A percentile compares a stretch with the other conserved stretches of the same genome.
These are phyloP conservation scores for Neolentinus lepideus DNA, from an alignment of 1,284 basidiomycete species.

Conservation along the genomic window DNA sequence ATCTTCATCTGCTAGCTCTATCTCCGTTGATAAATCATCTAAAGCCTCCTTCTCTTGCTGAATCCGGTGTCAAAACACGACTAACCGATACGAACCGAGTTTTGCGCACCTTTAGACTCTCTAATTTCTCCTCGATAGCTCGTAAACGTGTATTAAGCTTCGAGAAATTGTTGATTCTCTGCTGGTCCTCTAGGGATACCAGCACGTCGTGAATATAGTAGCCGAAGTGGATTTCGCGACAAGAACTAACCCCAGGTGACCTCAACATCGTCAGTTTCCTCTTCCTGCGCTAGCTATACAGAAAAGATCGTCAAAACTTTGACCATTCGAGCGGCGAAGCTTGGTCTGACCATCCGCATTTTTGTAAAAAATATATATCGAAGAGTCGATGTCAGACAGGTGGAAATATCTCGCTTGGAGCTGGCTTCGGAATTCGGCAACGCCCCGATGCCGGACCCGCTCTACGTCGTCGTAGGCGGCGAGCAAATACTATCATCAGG, in stretches of 20 bases:
- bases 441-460: not conserved
- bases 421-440: not conserved
- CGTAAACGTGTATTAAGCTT: conserved; percentile 81
- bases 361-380: no score
- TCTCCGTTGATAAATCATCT: conserved; percentile 82
- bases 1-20: conserved; percentile 87
- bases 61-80: conserved; percentile 1
- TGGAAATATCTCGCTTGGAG: no score
- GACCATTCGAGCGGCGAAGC: no score
- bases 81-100: not conserved
- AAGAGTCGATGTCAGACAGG: no score
- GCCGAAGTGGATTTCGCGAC: not conserved
- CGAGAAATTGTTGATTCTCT: conserved; percentile 89
- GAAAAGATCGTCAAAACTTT: not conserved
- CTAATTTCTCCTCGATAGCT: conserved; percentile 68
- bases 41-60: conserved; percentile 91
- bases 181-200: conserved; percentile 75
- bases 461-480: no score
- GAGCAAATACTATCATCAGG: no score
- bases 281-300: conserved; percentile 61
- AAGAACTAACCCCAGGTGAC: conserved; percentile 81
- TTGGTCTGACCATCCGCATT: not conserved
- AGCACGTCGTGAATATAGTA: not conserved
- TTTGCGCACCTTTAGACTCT: conserved; percentile 55
- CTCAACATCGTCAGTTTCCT: conserved; percentile 79